These are phyloP conservation scores for Naganishia randhawae DNA, from an alignment of 768 basidiomycete species.

Conservation along the genomic window DNA sequence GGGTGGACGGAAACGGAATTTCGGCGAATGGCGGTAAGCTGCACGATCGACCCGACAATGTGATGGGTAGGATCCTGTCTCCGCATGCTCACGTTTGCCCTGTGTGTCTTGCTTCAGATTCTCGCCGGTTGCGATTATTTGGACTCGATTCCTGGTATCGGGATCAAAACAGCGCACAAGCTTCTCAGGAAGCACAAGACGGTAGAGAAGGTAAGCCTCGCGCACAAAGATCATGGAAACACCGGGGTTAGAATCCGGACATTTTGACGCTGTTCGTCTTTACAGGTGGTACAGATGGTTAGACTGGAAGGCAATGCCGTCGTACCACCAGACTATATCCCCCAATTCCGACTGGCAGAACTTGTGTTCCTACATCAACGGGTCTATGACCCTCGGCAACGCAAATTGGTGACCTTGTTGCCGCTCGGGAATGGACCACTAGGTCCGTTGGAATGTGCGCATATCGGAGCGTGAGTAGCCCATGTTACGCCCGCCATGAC, in stretches of 20 bases:
- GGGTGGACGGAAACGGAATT: constrained; percentile 91
- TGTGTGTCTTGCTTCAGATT: constrained; percentile 37
- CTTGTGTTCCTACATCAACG: constrained; percentile 88
- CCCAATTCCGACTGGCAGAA: constrained; percentile 75
- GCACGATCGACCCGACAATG: not conserved
- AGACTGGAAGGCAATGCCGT: constrained; percentile 76
- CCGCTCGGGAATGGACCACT: constrained; percentile 55
- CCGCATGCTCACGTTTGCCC: not conserved
- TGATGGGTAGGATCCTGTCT: not conserved
- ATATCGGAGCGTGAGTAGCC: constrained; percentile 43
- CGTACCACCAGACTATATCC: constrained; percentile 72
- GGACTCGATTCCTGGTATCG: constrained; percentile 82
- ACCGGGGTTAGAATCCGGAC: not conserved
- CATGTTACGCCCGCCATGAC: not conserved
- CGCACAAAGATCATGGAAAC: not conserved
- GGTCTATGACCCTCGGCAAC: constrained; percentile 72
- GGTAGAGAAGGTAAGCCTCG: constrained; percentile 60
- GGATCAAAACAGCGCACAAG: constrained; percentile 84
- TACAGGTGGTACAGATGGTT: constrained; percentile 64
- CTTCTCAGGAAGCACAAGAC: constrained; percentile 80
- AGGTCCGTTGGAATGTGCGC: constrained; percentile 38
- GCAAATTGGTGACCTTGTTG: constrained; percentile 67
- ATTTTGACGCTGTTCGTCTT: not conserved
- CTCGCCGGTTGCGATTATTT: constrained; percentile 55
- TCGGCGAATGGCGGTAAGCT: constrained; percentile 70